A percentile compares a stretch with the other conserved stretches of the same genome.
Evolutionary conservation across 768 basidiomycete genomes (phyloP).

Genomic region (Pulveroboletus ravenelii): DNA sequence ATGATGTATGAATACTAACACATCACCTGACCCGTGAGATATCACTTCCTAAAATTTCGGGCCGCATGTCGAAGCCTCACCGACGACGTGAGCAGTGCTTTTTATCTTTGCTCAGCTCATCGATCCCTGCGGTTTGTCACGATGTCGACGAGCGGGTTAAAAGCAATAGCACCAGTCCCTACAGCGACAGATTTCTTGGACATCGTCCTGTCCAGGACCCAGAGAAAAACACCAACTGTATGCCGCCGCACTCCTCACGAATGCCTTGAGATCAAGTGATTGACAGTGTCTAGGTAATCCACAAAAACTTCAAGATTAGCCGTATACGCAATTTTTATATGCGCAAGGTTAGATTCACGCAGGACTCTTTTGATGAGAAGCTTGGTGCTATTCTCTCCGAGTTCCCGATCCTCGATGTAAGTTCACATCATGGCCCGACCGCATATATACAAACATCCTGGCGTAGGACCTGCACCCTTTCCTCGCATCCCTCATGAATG

Average conservation of each 20-base stretch:
- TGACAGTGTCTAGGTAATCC: constrained; percentile 66
- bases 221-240: constrained; percentile 96
- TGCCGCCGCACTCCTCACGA: background rate
- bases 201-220: constrained; percentile 90
- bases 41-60: constrained; percentile 10
- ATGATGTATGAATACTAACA: constrained; percentile 20
- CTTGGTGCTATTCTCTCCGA: constrained; percentile 89
- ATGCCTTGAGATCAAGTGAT: constrained; percentile 1
- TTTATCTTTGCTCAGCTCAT: constrained; percentile 9
- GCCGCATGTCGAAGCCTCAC: constrained; percentile 1
- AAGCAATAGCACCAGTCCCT: constrained; percentile 98
- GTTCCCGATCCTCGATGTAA: constrained; percentile 95
- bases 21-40: constrained; percentile 13
- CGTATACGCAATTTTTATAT: constrained; percentile 98
- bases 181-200: constrained; percentile 93
- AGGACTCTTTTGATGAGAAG: constrained; percentile 95
- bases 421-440: constrained; percentile 28
- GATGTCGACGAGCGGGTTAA: constrained; percentile 86
- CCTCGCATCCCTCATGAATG: constrained; percentile 92
- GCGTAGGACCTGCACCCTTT: constrained; percentile 89
- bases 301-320: constrained; percentile 99
- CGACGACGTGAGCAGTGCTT: background rate
- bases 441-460: constrained; percentile 2
- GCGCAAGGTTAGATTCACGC: constrained; percentile 99
- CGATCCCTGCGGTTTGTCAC: constrained; percentile 11